Evolutionary conservation across 1,284 basidiomycete species (phyloP).

Genomic region (Trichosporon ovoides): DNA sequence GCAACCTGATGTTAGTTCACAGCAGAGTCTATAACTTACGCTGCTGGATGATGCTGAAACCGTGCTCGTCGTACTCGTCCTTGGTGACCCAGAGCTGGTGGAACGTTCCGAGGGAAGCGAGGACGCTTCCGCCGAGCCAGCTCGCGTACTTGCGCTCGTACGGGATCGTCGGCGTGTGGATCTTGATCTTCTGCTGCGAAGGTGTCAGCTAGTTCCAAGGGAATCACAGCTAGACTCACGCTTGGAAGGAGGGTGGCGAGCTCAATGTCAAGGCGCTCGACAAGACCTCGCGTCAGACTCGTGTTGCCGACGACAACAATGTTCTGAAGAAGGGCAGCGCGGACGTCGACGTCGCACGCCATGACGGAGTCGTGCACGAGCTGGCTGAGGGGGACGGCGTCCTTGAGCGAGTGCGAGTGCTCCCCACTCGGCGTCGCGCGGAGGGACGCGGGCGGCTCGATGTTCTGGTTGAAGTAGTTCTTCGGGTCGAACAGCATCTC

Average conservation of each 20-base stretch:
- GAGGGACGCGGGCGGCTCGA: conserved; percentile 37
- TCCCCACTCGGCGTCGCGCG: conserved; percentile 45
- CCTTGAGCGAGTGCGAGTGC: conserved; percentile 58
- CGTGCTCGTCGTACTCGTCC: conserved; percentile 41
- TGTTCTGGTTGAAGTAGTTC: conserved; percentile 57
- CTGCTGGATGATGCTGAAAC: conserved; percentile 47
- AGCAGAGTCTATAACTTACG: conserved; percentile 27
- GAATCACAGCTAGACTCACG: conserved; percentile 53
- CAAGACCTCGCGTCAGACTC: conserved; percentile 76
- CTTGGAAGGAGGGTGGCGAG: conserved; percentile 71
- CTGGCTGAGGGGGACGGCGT: conserved; percentile 59
- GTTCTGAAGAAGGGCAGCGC: conserved; percentile 85
- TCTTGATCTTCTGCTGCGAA: conserved; percentile 59
- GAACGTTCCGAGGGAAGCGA: conserved; percentile 90
- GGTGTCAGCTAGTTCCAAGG: background rate
- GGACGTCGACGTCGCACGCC: conserved; percentile 84
- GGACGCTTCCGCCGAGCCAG: conserved; percentile 90
- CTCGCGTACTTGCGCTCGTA: conserved; percentile 80
- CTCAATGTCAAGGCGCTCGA: conserved; percentile 78
- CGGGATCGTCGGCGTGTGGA: conserved; percentile 82
- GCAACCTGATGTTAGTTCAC: background rate
- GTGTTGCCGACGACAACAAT: conserved; percentile 92
- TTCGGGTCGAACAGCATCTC: conserved; percentile 86
- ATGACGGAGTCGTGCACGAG: conserved; percentile 75
- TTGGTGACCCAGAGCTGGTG: conserved; percentile 52